phyloP scores from a whole-genome alignment of 768 basidiomycete genomes.

The Coprinopsis sp. region DNA sequence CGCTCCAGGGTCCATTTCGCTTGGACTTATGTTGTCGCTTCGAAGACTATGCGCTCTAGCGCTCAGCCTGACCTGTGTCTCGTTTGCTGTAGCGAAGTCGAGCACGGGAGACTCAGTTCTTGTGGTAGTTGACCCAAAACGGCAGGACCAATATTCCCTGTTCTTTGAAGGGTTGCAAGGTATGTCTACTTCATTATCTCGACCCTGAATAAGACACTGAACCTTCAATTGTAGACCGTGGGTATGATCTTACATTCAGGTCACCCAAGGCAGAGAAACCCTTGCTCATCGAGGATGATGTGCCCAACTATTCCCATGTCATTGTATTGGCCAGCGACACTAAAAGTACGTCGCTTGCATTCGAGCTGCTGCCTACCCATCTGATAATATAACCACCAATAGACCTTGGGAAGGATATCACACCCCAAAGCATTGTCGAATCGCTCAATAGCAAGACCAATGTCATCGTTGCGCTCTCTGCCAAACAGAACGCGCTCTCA shows the following conservation, averaged over 20 bases:
- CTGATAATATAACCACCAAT: slow-evolving; percentile 8
- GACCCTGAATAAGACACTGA: slow-evolving; percentile 4
- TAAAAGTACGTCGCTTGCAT: slow-evolving; percentile 56
- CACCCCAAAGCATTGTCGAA: slow-evolving; percentile 73
- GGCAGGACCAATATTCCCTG: slow-evolving; percentile 70
- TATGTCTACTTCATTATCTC: slow-evolving; percentile 24
- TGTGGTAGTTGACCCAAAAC: slow-evolving; percentile 72
- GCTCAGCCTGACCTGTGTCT: slow-evolving; percentile 26
- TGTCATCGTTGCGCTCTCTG: slow-evolving; percentile 76
- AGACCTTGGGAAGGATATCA: slow-evolving; percentile 73
- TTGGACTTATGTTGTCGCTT: slow-evolving; percentile 33
- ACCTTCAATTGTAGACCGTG: slow-evolving; percentile 48
- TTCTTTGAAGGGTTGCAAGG: slow-evolving; percentile 81
- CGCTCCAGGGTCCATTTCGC: slow-evolving; percentile 8
- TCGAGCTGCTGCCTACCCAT: not conserved
- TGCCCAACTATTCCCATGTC: slow-evolving; percentile 78
- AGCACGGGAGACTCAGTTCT: slow-evolving; percentile 80
- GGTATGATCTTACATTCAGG: slow-evolving; percentile 86
- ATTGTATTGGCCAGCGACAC: slow-evolving; percentile 81
- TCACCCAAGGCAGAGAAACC: slow-evolving; percentile 72
- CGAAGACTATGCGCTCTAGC: slow-evolving; percentile 26
- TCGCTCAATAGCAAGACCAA: slow-evolving; percentile 72
- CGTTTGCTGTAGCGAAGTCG: slow-evolving; percentile 52
- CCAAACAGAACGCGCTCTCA: slow-evolving; percentile 67
- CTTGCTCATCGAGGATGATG: slow-evolving; percentile 61